Conservation (phyloP, 805 yeast species). For the Cephaloascus albidus region DNA sequence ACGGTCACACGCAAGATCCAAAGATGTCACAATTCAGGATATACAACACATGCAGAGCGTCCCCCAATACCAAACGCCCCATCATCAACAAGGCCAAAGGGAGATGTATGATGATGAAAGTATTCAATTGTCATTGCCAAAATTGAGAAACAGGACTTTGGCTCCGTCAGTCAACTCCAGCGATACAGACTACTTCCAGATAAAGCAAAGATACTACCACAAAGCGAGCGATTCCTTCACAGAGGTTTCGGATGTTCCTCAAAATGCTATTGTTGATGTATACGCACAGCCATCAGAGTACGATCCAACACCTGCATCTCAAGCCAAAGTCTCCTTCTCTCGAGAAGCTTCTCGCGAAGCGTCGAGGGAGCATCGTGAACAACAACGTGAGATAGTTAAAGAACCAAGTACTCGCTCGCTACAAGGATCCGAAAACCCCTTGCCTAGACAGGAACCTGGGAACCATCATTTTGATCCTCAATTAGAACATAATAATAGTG, state of each 20-base stretch:
- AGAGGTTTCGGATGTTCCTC: background rate
- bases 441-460: background rate
- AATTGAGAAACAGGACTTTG: background rate
- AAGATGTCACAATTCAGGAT: background rate
- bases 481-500: background rate
- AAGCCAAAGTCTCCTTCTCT: too few species aligned
- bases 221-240: background rate
- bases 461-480: too few species aligned
- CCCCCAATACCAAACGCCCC: background rate
- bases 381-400: too few species aligned
- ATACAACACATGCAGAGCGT: background rate
- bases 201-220: background rate
- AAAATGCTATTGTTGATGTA: background rate
- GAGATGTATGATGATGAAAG: background rate
- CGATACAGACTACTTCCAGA: background rate
- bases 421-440: background rate
- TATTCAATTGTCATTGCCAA: background rate
- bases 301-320: background rate
- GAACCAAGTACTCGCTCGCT: too few species aligned
- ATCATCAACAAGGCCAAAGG: background rate
- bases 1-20: background rate
- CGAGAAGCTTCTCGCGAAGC: too few species aligned
- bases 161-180: background rate
- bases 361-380: too few species aligned
- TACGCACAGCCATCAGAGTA: constrained; percentile 1